phyloP scores from a whole-genome alignment of 106 monocot species.

The Dendrobium huoshanense region DNA sequence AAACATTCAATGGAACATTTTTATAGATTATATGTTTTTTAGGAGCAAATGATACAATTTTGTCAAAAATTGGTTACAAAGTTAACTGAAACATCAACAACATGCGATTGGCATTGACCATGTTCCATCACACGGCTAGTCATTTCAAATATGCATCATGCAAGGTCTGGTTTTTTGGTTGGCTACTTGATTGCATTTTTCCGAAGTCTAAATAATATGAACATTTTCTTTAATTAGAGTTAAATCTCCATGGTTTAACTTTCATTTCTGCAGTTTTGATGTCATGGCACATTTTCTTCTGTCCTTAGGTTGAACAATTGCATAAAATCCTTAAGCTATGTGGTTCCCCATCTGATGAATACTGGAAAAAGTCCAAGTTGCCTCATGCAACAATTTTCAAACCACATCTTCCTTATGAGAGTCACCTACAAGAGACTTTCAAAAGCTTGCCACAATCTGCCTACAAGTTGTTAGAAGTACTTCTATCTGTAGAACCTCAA shows the following conservation, averaged over 20 bases:
- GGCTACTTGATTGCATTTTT: no score
- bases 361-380: conserved; percentile 72
- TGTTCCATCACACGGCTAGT: no score
- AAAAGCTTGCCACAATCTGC: conserved; percentile 36
- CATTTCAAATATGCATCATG: no score
- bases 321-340: conserved; percentile 86
- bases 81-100: no score
- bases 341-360: conserved; percentile 67
- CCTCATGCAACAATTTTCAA: conserved; percentile 71
- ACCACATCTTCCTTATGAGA: conserved; percentile 58
- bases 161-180: no score
- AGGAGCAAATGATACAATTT: no score
- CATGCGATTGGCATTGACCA: no score
- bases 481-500: conserved; percentile 60
- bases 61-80: no score
- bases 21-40: no score
- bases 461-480: conserved; percentile 38
- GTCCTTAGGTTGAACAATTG: conserved; percentile 61
- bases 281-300: background rate
- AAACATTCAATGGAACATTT: no score
- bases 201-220: no score
- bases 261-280: background rate
- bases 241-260: background rate
- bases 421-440: conserved; percentile 38
- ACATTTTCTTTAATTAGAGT: background rate